phyloP scores from a whole-genome alignment of 495 filamentous ascomycete species.

The Hypoxylon perforatum region DNA sequence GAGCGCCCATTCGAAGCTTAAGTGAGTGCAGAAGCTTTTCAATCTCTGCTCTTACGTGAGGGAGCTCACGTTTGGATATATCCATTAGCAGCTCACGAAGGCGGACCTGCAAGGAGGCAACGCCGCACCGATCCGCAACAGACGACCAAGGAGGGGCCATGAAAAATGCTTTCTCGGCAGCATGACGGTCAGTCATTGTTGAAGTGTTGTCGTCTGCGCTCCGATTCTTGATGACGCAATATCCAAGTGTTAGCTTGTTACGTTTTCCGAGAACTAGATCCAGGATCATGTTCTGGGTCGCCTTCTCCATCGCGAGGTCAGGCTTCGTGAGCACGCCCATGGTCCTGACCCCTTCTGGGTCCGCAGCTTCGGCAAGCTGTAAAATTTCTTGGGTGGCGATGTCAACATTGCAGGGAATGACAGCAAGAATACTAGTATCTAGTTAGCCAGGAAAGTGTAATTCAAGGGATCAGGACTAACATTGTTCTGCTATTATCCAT shows the following conservation, averaged over 20 bases:
- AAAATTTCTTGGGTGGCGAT: slow-evolving; percentile 72
- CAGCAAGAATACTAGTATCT: slow-evolving; percentile 67
- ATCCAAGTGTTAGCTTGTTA: slow-evolving; percentile 62
- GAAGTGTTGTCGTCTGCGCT: slow-evolving; percentile 49
- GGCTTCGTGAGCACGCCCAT: slow-evolving; percentile 71
- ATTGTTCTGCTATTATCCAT: slow-evolving; percentile 65
- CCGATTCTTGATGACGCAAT: slow-evolving; percentile 66
- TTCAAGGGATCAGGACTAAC: slow-evolving; percentile 67
- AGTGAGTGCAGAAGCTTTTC: background rate
- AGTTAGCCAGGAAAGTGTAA: slow-evolving; percentile 69
- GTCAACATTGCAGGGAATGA: slow-evolving; percentile 69
- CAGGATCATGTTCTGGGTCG: slow-evolving; percentile 53
- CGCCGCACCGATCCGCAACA: slow-evolving; percentile 55
- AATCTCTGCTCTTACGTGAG: slow-evolving; percentile 55
- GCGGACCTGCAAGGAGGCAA: slow-evolving; percentile 54
- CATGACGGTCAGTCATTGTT: slow-evolving; percentile 7
- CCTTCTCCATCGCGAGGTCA: slow-evolving; percentile 63
- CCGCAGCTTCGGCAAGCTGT: slow-evolving; percentile 60
- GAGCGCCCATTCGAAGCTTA: background rate
- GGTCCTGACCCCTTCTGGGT: slow-evolving; percentile 63
- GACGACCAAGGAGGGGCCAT: slow-evolving; percentile 41
- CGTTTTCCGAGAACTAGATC: slow-evolving; percentile 60
- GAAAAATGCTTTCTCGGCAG: background rate
- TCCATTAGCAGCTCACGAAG: slow-evolving; percentile 52
- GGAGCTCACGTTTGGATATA: slow-evolving; percentile 57